phyloP scores from a whole-genome alignment of 495 filamentous ascomycete species.

The Penicillium robsamsonii region DNA sequence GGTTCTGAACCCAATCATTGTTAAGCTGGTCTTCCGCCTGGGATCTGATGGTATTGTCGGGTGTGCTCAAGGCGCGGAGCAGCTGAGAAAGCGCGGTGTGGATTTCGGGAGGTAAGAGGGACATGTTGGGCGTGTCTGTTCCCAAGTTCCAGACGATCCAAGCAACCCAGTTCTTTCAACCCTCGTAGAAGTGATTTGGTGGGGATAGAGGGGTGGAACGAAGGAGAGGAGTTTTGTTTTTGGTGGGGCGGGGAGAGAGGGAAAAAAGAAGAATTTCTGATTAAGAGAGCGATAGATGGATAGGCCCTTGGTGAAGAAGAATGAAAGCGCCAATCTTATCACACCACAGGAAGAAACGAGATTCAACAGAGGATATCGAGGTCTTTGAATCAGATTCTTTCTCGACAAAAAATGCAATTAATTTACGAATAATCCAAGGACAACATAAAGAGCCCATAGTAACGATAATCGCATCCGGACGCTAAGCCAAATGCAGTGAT shows the following conservation, averaged over 20 bases:
- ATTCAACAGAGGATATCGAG: background rate
- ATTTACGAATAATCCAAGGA: slow-evolving; percentile 1
- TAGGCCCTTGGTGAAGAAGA: slow-evolving; percentile 13
- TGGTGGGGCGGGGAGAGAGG: slow-evolving; percentile 32
- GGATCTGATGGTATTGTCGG: slow-evolving; percentile 80
- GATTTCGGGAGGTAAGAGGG: slow-evolving; percentile 76
- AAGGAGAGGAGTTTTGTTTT: slow-evolving; percentile 35
- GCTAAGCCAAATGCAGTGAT: background rate
- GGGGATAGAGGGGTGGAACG: slow-evolving; percentile 29
- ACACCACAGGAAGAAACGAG: background rate
- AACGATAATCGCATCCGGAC: background rate
- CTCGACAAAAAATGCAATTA: background rate
- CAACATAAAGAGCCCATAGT: slow-evolving; percentile 1
- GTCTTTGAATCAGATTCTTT: background rate
- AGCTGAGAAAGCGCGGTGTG: slow-evolving; percentile 80
- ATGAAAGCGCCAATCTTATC: background rate
- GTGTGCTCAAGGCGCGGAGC: slow-evolving; percentile 79
- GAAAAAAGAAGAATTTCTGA: slow-evolving; percentile 33
- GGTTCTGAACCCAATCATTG: slow-evolving; percentile 77
- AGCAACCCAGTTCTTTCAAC: slow-evolving; percentile 23
- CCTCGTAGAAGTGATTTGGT: slow-evolving; percentile 29
- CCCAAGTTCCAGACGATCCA: slow-evolving; percentile 32
- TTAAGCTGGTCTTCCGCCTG: slow-evolving; percentile 87
- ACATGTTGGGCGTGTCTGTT: slow-evolving; percentile 60
- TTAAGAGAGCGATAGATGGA: slow-evolving; percentile 28